These are phyloP conservation scores for Plenodomus biglobosus DNA, from an alignment of 2,329 filamentous ascomycete genomes.

Conservation along the genomic window DNA sequence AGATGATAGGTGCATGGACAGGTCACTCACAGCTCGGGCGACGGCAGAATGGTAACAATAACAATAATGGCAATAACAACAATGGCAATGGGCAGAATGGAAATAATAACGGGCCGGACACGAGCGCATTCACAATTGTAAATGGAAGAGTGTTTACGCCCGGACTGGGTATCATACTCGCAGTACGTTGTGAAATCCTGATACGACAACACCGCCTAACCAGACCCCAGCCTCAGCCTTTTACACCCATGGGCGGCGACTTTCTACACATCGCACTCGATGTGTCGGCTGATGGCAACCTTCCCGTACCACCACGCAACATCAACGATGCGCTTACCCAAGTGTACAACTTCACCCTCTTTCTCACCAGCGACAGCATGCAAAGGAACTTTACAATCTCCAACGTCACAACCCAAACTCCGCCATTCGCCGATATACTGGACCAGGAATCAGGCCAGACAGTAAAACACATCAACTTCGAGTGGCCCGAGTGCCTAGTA, in stretches of 20 bases:
- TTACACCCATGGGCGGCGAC: conserved; percentile 45
- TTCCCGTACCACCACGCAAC: conserved; percentile 59
- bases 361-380: conserved; percentile 65
- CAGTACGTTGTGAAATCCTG: conserved; percentile 37
- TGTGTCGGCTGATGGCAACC: conserved; percentile 64
- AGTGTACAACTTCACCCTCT: conserved; percentile 67
- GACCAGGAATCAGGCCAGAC: conserved; percentile 65
- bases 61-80: too few species aligned
- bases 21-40: conserved; percentile 5
- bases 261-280: conserved; percentile 66
- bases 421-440: conserved; percentile 64
- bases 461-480: conserved; percentile 73
- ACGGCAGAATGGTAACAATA: conserved; percentile 25
- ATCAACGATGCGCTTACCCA: conserved; percentile 56
- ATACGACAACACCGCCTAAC: conserved; percentile 7
- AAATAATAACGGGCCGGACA: conserved; percentile 22
- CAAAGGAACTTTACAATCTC: conserved; percentile 68
- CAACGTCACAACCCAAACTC: conserved; percentile 57
- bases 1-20: conserved; percentile 33
- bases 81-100: conserved; percentile 5
- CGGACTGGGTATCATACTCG: conserved; percentile 66
- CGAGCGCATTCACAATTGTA: conserved; percentile 56
- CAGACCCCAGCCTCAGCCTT: conserved; percentile 35
- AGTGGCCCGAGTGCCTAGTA: conserved; percentile 69
- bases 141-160: conserved; percentile 71